Evolutionary conservation across 78 protist species (phyloP), one percentile per base, ranked within the genome.

Genomic region (Planoprotostelium fungivorum): DNA sequence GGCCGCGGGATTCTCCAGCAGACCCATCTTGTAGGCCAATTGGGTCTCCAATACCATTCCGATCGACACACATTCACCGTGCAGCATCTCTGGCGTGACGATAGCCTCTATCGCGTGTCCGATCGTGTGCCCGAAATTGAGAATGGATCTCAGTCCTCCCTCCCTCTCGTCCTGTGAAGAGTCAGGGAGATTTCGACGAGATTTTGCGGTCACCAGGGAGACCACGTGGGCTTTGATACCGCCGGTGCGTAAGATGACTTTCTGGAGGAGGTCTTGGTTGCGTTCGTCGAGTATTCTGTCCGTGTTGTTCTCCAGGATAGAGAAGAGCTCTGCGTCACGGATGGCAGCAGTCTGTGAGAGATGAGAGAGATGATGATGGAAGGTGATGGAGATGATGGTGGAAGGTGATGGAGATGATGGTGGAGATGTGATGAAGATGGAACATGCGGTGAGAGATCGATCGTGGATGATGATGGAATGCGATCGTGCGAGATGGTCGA

Each of bases 101-200:
- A 96, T 88, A 29, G 96, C 97, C 88, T 96, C 97, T 34, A 94
- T 35, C 29, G 95, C 97, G 63, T 96, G 97, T 1, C 98, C 98
- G 28, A 96, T 86, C 35, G 95, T 94, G 96, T 96, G 98, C 0
- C 98, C 98, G 37, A 91, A 94, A 92, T 96, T 96, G 31, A 96
- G 91, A 0, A 94, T 29, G 1, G 88, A 83, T 16, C 98, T 93
- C n/a, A 96, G 38, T 5, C 96, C 97, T 1, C 94, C 86, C 37
- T 94, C 97, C 88, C 86, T 90, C 84, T 93, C 97, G 89, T 95
- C 97, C 31, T 73, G 73, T 10, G 91, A 87, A 37, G n/a, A 25
- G 73, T 51, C 73, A 51, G 5, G 31, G 16, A 25, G 31, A 51
- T 51, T 5, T 51, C 73, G 63, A 51, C 63, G 0, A 51, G 84